Evolutionary conservation across 345 rosid genomes (phyloP).

Genomic region (Sonneratia alba): DNA sequence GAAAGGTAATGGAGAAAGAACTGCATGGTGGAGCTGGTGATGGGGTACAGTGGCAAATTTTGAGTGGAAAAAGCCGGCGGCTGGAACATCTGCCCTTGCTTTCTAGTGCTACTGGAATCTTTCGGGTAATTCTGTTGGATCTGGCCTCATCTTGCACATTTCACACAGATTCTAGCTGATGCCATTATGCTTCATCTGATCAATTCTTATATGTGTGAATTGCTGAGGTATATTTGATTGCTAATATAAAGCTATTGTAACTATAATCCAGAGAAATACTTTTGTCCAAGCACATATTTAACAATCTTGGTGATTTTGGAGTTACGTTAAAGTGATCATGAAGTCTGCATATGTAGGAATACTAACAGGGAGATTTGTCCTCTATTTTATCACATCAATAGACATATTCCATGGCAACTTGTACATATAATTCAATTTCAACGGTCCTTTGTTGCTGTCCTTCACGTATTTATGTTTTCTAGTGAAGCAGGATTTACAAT

Average conservation of each 20-base stretch:
- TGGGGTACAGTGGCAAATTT: slow-evolving; percentile 63
- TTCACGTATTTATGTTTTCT: neutral
- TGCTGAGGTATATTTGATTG: neutral
- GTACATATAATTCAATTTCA: neutral
- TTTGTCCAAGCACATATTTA: neutral
- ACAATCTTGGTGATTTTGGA: neutral
- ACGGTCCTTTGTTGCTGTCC: neutral
- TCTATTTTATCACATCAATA: neutral
- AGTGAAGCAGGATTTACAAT: neutral
- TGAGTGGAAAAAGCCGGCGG: slow-evolving; percentile 70
- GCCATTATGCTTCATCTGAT: neutral
- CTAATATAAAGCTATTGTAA: neutral
- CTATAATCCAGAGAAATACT: neutral
- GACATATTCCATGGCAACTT: neutral
- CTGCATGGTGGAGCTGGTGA: slow-evolving; percentile 26
- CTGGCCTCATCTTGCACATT: neutral
- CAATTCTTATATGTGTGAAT: neutral
- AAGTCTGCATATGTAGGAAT: neutral
- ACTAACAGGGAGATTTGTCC: neutral
- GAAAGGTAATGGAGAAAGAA: slow-evolving; percentile 70
- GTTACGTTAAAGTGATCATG: neutral
- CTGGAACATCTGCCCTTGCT: slow-evolving; percentile 64
- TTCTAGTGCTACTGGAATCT: slow-evolving; percentile 72
- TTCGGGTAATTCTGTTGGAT: slow-evolving; percentile 46
- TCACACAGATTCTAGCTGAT: neutral